Evolutionary conservation across 129 eudicot species (phyloP), one percentile per base, ranked within the genome.

Genomic region (Gnaphalium uliginosum): DNA sequence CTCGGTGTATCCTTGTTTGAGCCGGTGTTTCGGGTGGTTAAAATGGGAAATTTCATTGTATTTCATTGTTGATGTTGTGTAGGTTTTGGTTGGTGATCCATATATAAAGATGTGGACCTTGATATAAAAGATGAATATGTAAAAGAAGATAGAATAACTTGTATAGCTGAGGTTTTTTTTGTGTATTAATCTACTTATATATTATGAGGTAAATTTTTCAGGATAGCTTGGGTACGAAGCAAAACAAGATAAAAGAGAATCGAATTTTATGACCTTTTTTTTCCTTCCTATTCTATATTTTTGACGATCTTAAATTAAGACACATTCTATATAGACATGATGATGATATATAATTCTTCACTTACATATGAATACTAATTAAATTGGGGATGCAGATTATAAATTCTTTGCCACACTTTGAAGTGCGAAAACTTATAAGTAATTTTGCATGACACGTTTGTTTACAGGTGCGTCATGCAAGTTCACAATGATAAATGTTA

Each of bases 1-100:
- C 72, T 83, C 88, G 3, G 85, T 81, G 85, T 81, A 86, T 72
- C 84, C 85, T 1, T 79, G 72, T 80, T 80, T 88, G 59, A 88
- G 87, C 81, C 67, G 72, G 82, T 88, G 93, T 41, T 86, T 77
- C 29, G 86, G 88, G 78, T 88, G 93, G 84, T 72, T 72, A 26
- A 82, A 82, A 66, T 82, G 85, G 56, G 85, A 82, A 5, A 82
- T 58, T 26, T 82, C 85, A 46, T 66, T 82, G 82, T 77, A 82
- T 82, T 82, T 82, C 85, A 82, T 82, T 71, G 57, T 77, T 75
- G 75, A 58, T 56, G 57, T 66, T 66, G 83, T 68, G 82, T 72
- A 69, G 60, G 61, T 61, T 62, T 25, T 60, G 48, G 72, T 15
- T 48, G 50, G 82, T 62, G 76, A 66, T 61, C 0, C 27, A 8